A percentile compares a stretch with the other conserved stretches of the same genome.
Evolutionary conservation across 768 basidiomycete genomes (phyloP).

Genomic region (Peribolospora baueri): DNA sequence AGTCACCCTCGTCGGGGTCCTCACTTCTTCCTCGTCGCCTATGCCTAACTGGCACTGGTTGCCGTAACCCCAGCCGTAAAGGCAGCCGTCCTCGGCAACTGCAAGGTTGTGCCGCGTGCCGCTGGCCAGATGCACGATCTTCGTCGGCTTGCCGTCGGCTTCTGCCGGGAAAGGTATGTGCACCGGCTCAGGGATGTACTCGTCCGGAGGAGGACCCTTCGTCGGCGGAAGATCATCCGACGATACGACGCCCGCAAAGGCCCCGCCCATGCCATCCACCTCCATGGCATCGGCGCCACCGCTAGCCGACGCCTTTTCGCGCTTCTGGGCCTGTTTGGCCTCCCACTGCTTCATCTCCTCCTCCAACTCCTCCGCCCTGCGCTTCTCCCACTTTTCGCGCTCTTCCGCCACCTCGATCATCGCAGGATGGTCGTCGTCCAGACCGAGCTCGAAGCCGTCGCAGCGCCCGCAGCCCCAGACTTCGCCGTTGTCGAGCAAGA

Average conservation of each 20-base stretch:
- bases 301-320: neutral
- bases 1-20: constrained; percentile 16
- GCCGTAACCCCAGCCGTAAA: constrained; percentile 25
- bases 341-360: constrained; percentile 6
- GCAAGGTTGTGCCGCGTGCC: constrained; percentile 24
- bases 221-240: constrained; percentile 10
- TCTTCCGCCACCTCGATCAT: constrained; percentile 6
- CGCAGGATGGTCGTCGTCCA: constrained; percentile 24
- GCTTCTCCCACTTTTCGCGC: constrained; percentile 1
- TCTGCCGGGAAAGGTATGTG: constrained; percentile 23
- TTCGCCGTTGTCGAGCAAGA: constrained; percentile 56
- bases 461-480: constrained; percentile 70
- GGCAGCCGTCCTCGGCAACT: constrained; percentile 20
- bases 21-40: constrained; percentile 19
- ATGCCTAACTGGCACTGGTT: constrained; percentile 21
- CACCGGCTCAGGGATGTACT: constrained; percentile 17
- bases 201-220: constrained; percentile 15
- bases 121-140: constrained; percentile 20
- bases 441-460: constrained; percentile 61
- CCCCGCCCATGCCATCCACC: constrained; percentile 5
- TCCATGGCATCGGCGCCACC: neutral
- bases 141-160: constrained; percentile 18
- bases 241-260: constrained; percentile 5
- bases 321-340: neutral
- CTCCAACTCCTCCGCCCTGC: constrained; percentile 13